Evolutionary conservation across 2,329 filamentous ascomycete species (phyloP), one percentile per base, ranked within the genome.

Genomic region (Colletotrichum musae): DNA sequence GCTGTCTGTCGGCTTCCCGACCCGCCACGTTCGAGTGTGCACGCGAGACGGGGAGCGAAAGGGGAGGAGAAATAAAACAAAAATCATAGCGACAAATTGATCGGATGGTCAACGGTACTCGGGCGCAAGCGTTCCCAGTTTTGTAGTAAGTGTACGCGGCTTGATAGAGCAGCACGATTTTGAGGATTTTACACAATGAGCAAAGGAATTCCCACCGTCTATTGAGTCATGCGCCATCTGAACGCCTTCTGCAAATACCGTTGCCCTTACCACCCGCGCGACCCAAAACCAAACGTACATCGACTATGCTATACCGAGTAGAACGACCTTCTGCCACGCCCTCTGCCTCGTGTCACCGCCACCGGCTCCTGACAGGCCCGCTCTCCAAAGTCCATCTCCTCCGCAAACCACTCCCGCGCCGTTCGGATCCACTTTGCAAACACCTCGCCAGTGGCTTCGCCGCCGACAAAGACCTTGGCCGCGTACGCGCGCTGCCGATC

Each of bases 111-210:
- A 56, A 43, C 43, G 57, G 52, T 60, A 26, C 36, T 41, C 16
- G 18, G 53, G 53, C 62, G 43, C 24, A 54, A 21, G 45, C 52
- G 12, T 21, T 53, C 26, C 39, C 13, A 28, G 6, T 15, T 39
- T 56, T 61, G 45, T 52, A 12, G n/a, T 52, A 57, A 43, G 47
- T 24, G 24, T 53, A 54, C 39, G 53, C 47, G 39, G 47, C 26
- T 58, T 52, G 43, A 21, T 18, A 45, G 43, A 52, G 16, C 18
- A 57, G 51, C 51, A 57, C 56, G 67, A 69, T 51, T 57, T 66
- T 57, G 18, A 57, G 56, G 45, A 56, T 36, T 57, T 57, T 47
- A 3, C 32, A 51, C 24, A 28, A 58, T 52, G 24, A 47, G 51
- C 50, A 57, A 47, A 52, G 39, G 6, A 57, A 45, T 48, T 5